A percentile compares a stretch with the other conserved stretches of the same genome.
These are phyloP conservation scores for Aspergillus niger DNA, from an alignment of 2,329 filamentous ascomycete species.

Conservation along the genomic window DNA sequence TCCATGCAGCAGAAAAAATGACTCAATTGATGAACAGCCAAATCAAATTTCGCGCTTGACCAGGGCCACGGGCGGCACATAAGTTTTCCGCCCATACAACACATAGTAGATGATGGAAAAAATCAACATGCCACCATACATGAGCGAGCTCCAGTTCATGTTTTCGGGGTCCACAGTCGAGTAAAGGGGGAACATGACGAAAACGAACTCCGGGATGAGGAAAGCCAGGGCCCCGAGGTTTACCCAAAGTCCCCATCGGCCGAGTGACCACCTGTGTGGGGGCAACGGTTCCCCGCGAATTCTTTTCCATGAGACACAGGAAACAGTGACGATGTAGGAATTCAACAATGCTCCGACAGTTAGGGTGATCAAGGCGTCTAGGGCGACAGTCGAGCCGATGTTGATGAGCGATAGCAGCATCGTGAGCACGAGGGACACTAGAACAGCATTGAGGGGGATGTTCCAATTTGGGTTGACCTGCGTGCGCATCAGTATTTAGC, in stretches of 20 bases:
- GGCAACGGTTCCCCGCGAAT: constrained; percentile 35
- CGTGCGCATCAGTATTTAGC: constrained; percentile 4
- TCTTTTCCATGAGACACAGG: constrained; percentile 39
- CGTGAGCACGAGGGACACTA: constrained; percentile 35
- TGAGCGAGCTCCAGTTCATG: constrained; percentile 45
- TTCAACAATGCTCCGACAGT: constrained; percentile 54
- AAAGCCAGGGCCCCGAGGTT: constrained; percentile 40
- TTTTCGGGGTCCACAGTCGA: constrained; percentile 27
- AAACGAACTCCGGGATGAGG: constrained; percentile 36
- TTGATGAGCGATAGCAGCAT: constrained; percentile 52
- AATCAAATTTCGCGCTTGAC: constrained; percentile 22
- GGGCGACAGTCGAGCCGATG: constrained; percentile 54
- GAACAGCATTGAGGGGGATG: constrained; percentile 43
- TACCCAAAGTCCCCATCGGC: constrained; percentile 34
- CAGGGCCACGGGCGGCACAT: constrained; percentile 31
- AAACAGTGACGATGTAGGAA: constrained; percentile 52
- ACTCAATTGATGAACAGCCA: not conserved
- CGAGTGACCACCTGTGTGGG: constrained; percentile 37
- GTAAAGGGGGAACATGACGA: constrained; percentile 42
- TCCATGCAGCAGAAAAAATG: not conserved
- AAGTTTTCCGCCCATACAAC: constrained; percentile 37
- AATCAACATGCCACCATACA: constrained; percentile 40
- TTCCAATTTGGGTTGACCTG: constrained; percentile 40
- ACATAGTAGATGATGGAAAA: constrained; percentile 42
- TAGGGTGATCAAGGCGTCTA: constrained; percentile 58